phyloP scores from a whole-genome alignment of 2,329 filamentous ascomycete species.

The Colletotrichum falcatum region DNA sequence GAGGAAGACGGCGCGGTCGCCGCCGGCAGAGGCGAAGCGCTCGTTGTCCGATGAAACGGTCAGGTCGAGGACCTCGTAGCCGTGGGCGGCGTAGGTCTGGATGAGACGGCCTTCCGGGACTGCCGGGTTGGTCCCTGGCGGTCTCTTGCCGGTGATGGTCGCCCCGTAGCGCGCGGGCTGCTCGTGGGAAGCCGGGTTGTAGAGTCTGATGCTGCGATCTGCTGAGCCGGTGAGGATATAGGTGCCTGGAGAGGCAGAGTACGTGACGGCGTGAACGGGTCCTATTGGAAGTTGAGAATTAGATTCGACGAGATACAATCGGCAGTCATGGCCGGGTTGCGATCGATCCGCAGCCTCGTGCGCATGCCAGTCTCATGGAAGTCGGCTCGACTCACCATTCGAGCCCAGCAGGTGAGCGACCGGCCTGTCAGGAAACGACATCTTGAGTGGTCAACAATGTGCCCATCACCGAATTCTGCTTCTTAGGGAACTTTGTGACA shows the following conservation, averaged over 20 bases:
- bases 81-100: conserved; percentile 90
- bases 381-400: conserved; percentile 61
- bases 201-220: conserved; percentile 87
- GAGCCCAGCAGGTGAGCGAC: conserved; percentile 69
- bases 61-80: conserved; percentile 90
- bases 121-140: conserved; percentile 50
- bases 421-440: conserved; percentile 62
- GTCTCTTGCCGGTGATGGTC: conserved; percentile 49
- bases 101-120: conserved; percentile 73
- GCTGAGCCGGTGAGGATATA: conserved; percentile 88
- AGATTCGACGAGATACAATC: background rate
- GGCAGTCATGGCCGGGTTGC: no score
- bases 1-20: conserved; percentile 90
- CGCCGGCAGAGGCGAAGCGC: conserved; percentile 86
- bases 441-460: conserved; percentile 43
- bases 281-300: conserved; percentile 56
- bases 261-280: conserved; percentile 78
- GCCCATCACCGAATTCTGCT: conserved; percentile 25
- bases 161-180: conserved; percentile 42
- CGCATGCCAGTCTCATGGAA: background rate
- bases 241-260: conserved; percentile 78
- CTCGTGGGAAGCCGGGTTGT: conserved; percentile 73
- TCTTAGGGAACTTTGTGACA: background rate
- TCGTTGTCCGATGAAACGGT: conserved; percentile 81
- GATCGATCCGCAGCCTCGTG: background rate